phyloP scores from a whole-genome alignment of 345 rosid species.

The Melaleuca quinquenervia region DNA sequence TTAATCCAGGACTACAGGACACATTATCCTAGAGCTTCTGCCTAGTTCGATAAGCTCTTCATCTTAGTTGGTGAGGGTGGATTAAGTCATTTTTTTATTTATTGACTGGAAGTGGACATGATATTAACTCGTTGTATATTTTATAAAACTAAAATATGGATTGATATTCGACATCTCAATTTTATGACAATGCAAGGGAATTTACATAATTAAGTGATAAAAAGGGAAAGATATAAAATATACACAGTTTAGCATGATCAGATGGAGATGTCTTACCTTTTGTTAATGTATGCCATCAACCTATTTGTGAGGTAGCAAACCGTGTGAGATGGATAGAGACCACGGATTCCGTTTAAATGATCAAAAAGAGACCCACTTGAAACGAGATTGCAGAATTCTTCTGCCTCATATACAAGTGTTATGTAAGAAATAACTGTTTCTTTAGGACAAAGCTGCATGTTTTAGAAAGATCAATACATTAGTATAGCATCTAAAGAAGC shows the following conservation, averaged over 20 bases:
- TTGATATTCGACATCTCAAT: not conserved
- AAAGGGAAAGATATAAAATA: not conserved
- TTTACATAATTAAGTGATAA: not conserved
- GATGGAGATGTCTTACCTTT: constrained; percentile 33
- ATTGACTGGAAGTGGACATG: not conserved
- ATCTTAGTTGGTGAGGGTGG: not conserved
- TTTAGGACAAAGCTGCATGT: constrained; percentile 46
- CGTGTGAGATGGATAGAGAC: constrained; percentile 66
- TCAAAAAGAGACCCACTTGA: constrained; percentile 36
- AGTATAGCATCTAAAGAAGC: not conserved
- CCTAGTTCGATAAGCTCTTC: not conserved
- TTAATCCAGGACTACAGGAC: not conserved
- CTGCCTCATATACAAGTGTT: constrained; percentile 60
- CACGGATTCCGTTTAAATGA: constrained; percentile 47
- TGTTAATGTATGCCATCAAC: constrained; percentile 63
- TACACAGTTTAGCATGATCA: not conserved
- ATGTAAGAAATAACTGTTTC: constrained; percentile 45
- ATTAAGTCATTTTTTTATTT: not conserved
- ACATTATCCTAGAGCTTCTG: not conserved
- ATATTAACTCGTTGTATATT: not conserved
- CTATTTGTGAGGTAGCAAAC: constrained; percentile 85
- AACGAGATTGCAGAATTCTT: constrained; percentile 77
- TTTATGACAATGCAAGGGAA: not conserved
- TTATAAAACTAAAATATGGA: not conserved
- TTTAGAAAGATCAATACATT: not conserved